Evolutionary conservation across 768 basidiomycete genomes (phyloP).

Genomic region (Boletus rex-veris): DNA sequence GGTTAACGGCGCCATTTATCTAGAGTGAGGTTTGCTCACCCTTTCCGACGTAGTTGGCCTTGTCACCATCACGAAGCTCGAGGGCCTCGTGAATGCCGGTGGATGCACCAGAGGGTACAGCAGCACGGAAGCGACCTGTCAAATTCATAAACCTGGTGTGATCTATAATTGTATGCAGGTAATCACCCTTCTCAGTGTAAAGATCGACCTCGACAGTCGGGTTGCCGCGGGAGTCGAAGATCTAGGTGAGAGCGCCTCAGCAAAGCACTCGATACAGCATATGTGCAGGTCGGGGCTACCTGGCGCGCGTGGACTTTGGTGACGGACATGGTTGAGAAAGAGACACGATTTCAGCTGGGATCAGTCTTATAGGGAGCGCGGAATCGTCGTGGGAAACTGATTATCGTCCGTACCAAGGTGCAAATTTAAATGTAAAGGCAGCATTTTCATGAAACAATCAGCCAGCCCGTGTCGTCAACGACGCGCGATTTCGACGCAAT

Average conservation of each 20-base stretch:
- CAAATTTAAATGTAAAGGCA: neutral
- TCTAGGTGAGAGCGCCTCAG: constrained; percentile 46
- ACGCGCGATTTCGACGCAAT: constrained; percentile 1
- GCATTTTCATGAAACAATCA: constrained; percentile 14
- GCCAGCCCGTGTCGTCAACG: neutral
- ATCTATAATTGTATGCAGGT: constrained; percentile 1
- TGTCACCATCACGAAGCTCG: constrained; percentile 97
- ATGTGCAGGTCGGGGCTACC: constrained; percentile 41
- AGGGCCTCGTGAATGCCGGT: constrained; percentile 98
- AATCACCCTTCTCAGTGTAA: constrained; percentile 78
- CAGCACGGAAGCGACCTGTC: constrained; percentile 85
- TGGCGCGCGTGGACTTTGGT: constrained; percentile 90
- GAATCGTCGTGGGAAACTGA: constrained; percentile 34
- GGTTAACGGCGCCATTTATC: neutral
- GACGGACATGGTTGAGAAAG: constrained; percentile 73
- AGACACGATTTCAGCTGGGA: constrained; percentile 10
- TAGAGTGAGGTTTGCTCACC: constrained; percentile 45
- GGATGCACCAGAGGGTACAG: constrained; percentile 97
- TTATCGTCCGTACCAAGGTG: constrained; percentile 30
- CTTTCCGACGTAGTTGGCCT: constrained; percentile 91
- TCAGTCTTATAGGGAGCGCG: constrained; percentile 22
- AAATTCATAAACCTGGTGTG: constrained; percentile 13
- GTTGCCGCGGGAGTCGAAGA: constrained; percentile 99
- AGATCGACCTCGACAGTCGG: constrained; percentile 95
- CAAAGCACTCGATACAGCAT: neutral